Conservation (phyloP, 371 early-diverging fungal species). For the Capillidium heterosporum region DNA sequence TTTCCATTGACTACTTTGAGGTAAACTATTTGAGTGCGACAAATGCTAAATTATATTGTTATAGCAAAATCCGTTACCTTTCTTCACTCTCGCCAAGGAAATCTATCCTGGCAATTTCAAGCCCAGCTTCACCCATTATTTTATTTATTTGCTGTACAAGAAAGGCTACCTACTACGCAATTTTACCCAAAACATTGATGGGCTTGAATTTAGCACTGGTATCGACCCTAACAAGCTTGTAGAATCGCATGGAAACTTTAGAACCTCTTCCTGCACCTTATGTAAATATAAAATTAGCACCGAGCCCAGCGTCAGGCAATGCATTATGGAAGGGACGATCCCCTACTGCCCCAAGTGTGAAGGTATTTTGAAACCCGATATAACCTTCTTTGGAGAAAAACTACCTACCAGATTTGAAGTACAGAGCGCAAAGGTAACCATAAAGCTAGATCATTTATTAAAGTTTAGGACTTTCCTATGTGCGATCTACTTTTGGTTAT, state of each 20-base stretch:
- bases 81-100: slow-evolving; percentile 79
- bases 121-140: slow-evolving; percentile 77
- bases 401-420: slow-evolving; percentile 61
- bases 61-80: slow-evolving; percentile 55
- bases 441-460: background rate
- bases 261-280: slow-evolving; percentile 53
- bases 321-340: slow-evolving; percentile 32
- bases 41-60: background rate
- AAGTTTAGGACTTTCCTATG: slow-evolving; percentile 31
- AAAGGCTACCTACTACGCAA: slow-evolving; percentile 55
- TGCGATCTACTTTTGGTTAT: slow-evolving; percentile 82
- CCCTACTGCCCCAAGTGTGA: slow-evolving; percentile 47
- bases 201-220: slow-evolving; percentile 75
- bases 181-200: slow-evolving; percentile 94
- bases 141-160: slow-evolving; percentile 55
- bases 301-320: slow-evolving; percentile 15
- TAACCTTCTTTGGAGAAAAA: slow-evolving; percentile 86
- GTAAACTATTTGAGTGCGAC: slow-evolving; percentile 10
- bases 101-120: slow-evolving; percentile 54
- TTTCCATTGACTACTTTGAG: slow-evolving; percentile 76
- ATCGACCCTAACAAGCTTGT: slow-evolving; percentile 48
- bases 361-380: slow-evolving; percentile 77
- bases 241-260: slow-evolving; percentile 91
- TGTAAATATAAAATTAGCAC: slow-evolving; percentile 22
- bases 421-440: slow-evolving; percentile 18